Evolutionary conservation across 2,329 filamentous ascomycete species (phyloP).

Genomic region (Meredithiella fracta): DNA sequence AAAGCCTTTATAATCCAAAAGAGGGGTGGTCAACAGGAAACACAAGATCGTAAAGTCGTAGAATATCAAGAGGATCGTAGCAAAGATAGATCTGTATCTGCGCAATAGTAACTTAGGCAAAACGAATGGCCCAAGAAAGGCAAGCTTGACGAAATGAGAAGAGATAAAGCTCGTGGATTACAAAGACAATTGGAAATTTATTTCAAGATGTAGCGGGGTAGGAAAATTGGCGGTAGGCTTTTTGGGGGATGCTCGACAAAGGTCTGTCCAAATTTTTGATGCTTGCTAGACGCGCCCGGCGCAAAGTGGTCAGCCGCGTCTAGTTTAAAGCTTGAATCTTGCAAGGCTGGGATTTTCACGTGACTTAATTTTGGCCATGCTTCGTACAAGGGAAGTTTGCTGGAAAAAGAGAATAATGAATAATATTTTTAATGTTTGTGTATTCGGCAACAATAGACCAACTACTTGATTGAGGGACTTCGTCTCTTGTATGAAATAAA

Average conservation of each 20-base stretch:
- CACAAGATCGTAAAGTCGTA: no score
- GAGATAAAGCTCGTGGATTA: neutral
- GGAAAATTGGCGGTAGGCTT: neutral
- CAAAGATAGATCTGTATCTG: neutral
- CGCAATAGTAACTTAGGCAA: no score
- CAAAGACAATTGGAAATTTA: slow-evolving; percentile 1
- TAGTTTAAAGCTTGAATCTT: slow-evolving; percentile 5
- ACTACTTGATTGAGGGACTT: no score
- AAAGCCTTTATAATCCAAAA: neutral
- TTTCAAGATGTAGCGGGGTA: neutral
- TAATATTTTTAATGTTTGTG: no score
- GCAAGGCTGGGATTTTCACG: slow-evolving; percentile 12
- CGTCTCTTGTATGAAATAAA: no score
- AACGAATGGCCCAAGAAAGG: no score
- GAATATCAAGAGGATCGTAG: neutral
- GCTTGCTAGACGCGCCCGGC: slow-evolving; percentile 8
- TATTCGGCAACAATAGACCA: no score
- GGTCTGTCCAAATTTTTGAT: slow-evolving; percentile 8
- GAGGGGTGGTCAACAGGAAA: no score
- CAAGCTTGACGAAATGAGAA: neutral
- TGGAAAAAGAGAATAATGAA: no score
- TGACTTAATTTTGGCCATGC: slow-evolving; percentile 7
- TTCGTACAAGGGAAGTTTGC: no score
- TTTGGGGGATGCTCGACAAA: slow-evolving; percentile 2
- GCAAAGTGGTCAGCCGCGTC: slow-evolving; percentile 12